Base-by-base conservation (phyloP, 148 eudicot genomes). In the Chenopodium suecicum region DNA sequence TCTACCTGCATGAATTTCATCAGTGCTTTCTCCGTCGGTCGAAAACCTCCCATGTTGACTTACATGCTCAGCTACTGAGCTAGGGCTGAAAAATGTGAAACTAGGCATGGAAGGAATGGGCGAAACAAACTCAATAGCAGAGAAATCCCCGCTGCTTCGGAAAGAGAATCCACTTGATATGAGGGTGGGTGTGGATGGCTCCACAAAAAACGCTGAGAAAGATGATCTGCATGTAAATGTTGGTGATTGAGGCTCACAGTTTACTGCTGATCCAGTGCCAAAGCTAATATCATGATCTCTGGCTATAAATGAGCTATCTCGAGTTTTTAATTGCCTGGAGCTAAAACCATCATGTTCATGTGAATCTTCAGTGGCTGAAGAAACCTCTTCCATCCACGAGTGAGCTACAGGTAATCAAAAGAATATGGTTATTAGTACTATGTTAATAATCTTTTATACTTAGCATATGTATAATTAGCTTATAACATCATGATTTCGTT, bases 271-370 rank as follows among this genome's bases (percentile, higher is more conserved):
- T 76, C 80, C 89, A 47, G 84, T 70, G 47, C 91, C 91, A 48
- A 91, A 94, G 83, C 95, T 92, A 81, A 91, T 85, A 82, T 91
- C 98, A 80, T 86, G 89, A 86, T 83, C 86, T 83, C 92, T 84
- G 50, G 82, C 70, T 86, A 94, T 87, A 67, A 85, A 80, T 62
- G 88, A 83, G 77, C 70, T 83, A 52, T 72, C 78, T 72, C 79
- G 82, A 71, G 81, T 69, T 69, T 82, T 85, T 83, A 88, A 68
- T 25, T 82, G 79, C 46, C 81, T 83, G 52, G 54, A 79, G 79
- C 54, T 76, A 73, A 84, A 85, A 22, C 78, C 62, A 31, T 79
- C 84, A 66, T 34, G 60, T 62, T 65, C 81, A 65, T 67, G 72
- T 29, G 72, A 76, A 60, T 83, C 88, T 73, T 74, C 74, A 34